A percentile compares a stretch with the other conserved stretches of the same genome.
Conservation (phyloP, 2,329 filamentous ascomycete species). For the Aspergillus pseudotamarii region DNA sequence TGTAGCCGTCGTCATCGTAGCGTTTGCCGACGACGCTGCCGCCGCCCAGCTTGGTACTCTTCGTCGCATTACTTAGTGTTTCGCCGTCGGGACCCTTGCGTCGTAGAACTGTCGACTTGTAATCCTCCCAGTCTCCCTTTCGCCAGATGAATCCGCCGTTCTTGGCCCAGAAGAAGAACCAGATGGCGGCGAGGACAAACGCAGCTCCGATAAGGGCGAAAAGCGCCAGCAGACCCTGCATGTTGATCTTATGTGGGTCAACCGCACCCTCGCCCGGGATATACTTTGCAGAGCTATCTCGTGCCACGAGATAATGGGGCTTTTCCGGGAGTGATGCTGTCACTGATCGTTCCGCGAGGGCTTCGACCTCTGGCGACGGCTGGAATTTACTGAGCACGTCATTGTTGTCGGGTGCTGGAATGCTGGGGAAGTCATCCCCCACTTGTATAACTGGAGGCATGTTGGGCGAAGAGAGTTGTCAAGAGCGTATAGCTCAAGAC, state of each 20-base stretch:
- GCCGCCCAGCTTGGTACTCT: constrained; percentile 81
- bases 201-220: constrained; percentile 81
- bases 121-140: constrained; percentile 93
- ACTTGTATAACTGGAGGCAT: constrained; percentile 36
- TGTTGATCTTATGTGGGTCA: constrained; percentile 48
- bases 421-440: constrained; percentile 24
- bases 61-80: constrained; percentile 78
- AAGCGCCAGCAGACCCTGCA: constrained; percentile 73
- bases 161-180: constrained; percentile 99
- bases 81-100: constrained; percentile 88
- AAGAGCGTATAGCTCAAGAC: constrained; percentile 42
- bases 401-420: constrained; percentile 21
- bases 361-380: neutral
- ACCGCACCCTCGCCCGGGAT: constrained; percentile 42
- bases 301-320: constrained; percentile 32
- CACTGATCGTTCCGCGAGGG: neutral
- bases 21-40: constrained; percentile 67
- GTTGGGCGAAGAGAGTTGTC: constrained; percentile 27
- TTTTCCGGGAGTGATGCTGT: constrained; percentile 24
- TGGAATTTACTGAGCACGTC: constrained; percentile 10
- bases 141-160: constrained; percentile 91
- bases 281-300: constrained; percentile 28
- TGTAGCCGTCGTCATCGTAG: constrained; percentile 70
- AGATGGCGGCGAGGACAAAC: constrained; percentile 76
- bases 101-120: constrained; percentile 90